Evolutionary conservation across 1,139 yeast genomes (phyloP).

Genomic region (Yamadazyma kanchanaburiensis): DNA sequence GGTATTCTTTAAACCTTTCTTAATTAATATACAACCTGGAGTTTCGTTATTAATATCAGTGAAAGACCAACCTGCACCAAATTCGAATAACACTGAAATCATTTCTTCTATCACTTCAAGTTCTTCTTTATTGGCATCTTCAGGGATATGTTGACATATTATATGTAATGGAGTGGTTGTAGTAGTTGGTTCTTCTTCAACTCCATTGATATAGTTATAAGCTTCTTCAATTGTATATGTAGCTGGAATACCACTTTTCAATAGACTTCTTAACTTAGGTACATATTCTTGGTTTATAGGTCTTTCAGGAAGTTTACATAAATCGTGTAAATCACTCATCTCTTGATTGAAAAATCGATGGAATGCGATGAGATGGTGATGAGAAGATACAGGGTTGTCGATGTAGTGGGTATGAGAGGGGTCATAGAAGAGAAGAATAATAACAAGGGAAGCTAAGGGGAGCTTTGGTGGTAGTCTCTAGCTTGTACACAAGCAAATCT

Average conservation of each 20-base stretch:
- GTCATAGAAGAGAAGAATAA: too few species aligned
- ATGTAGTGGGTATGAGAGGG: too few species aligned
- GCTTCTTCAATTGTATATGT: slow-evolving; percentile 82
- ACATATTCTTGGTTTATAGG: slow-evolving; percentile 54
- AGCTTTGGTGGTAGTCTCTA: too few species aligned
- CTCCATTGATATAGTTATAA: slow-evolving; percentile 45
- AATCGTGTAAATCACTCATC: slow-evolving; percentile 58
- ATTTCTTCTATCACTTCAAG: slow-evolving; percentile 44
- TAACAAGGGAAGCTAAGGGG: too few species aligned
- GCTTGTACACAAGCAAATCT: too few species aligned
- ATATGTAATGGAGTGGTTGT: slow-evolving; percentile 82
- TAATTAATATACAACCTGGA: slow-evolving; percentile 68
- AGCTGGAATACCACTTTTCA: slow-evolving; percentile 70
- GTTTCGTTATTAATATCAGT: slow-evolving; percentile 65
- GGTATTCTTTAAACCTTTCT: slow-evolving; percentile 42
- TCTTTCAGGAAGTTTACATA: slow-evolving; percentile 53
- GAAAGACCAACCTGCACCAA: slow-evolving; percentile 91
- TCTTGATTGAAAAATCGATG: not conserved
- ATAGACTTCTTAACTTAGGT: slow-evolving; percentile 37
- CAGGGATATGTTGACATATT: slow-evolving; percentile 52
- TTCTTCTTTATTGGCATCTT: slow-evolving; percentile 42
- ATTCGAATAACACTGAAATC: slow-evolving; percentile 67
- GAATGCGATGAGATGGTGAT: slow-evolving; percentile 4
- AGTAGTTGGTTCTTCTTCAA: slow-evolving; percentile 38
- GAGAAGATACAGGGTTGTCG: too few species aligned